These are phyloP conservation scores for Nitzschia sp. DNA, from an alignment of 108 stramenopile species.

Conservation along the genomic window DNA sequence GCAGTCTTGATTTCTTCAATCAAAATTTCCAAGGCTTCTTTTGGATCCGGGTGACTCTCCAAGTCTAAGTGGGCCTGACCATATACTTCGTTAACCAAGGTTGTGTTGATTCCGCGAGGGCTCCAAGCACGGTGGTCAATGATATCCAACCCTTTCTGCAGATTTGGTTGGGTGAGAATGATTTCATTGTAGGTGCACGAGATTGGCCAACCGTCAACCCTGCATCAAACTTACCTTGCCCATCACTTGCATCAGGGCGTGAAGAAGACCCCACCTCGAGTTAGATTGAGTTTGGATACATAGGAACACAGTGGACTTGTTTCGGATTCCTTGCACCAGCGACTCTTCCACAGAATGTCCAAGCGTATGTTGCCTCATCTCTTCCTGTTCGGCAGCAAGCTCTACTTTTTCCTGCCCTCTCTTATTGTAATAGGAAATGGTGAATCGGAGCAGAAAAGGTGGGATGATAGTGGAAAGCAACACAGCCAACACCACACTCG, in stretches of 20 bases:
- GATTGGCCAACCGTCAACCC: background rate
- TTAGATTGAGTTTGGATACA: slow-evolving; percentile 73
- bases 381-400: slow-evolving; percentile 51
- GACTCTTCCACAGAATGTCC: slow-evolving; percentile 15
- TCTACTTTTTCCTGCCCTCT: slow-evolving; percentile 50
- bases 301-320: slow-evolving; percentile 55
- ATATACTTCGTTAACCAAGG: slow-evolving; percentile 74
- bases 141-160: slow-evolving; percentile 52
- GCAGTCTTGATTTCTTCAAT: slow-evolving; percentile 44
- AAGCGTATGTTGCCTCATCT: slow-evolving; percentile 28
- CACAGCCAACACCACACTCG: slow-evolving; percentile 69
- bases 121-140: slow-evolving; percentile 83
- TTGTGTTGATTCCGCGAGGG: slow-evolving; percentile 67
- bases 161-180: too few species aligned
- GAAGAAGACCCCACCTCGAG: slow-evolving; percentile 67
- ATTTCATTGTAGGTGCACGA: background rate
- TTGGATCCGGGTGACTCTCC: slow-evolving; percentile 7
- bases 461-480: slow-evolving; percentile 76
- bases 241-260: slow-evolving; percentile 55
- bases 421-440: slow-evolving; percentile 69
- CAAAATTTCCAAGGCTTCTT: slow-evolving; percentile 48
- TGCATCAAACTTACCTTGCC: slow-evolving; percentile 14
- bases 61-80: slow-evolving; percentile 42
- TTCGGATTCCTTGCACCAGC: slow-evolving; percentile 35
- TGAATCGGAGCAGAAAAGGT: slow-evolving; percentile 69